phyloP scores from a whole-genome alignment of 176 grass and related monocot genomes.

The Juncus inflexus region DNA sequence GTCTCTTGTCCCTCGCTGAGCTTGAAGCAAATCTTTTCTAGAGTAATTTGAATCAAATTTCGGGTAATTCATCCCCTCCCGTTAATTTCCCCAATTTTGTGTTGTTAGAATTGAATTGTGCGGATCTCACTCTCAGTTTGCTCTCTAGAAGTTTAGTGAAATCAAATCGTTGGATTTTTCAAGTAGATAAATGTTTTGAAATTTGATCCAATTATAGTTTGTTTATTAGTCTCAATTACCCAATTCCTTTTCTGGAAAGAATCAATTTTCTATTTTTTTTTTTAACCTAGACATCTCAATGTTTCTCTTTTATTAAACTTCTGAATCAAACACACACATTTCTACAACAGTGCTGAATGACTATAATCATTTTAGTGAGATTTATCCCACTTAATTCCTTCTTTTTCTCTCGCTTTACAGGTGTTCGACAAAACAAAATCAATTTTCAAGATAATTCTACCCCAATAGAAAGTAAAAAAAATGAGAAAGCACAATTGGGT shows the following conservation, averaged over 20 bases:
- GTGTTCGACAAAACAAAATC: neutral
- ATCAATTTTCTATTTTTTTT: too few relatives aligned
- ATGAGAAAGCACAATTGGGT: conserved; percentile 72
- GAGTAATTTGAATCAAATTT: too few relatives aligned
- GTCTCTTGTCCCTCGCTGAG: neutral
- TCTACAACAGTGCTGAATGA: neutral
- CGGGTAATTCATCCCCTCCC: neutral
- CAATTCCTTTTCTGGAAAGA: too few relatives aligned
- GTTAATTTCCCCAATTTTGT: neutral
- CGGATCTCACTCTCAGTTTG: too few relatives aligned
- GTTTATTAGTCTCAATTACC: too few relatives aligned
- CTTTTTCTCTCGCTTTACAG: neutral
- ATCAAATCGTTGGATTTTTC: too few relatives aligned
- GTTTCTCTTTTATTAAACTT: too few relatives aligned
- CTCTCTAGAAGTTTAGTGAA: too few relatives aligned
- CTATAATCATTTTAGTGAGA: neutral
- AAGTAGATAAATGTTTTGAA: too few relatives aligned
- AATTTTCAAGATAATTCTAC: neutral
- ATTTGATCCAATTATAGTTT: too few relatives aligned
- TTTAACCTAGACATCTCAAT: too few relatives aligned
- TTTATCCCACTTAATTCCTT: conserved; percentile 12
- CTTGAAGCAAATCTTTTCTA: conserved; percentile 3
- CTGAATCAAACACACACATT: too few relatives aligned
- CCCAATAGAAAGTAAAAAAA: neutral
- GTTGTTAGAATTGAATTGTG: neutral